A percentile compares a stretch with the other conserved stretches of the same genome.
Evolutionary conservation across 441 rosid species (phyloP).

Genomic region (Erodium moschatum): DNA sequence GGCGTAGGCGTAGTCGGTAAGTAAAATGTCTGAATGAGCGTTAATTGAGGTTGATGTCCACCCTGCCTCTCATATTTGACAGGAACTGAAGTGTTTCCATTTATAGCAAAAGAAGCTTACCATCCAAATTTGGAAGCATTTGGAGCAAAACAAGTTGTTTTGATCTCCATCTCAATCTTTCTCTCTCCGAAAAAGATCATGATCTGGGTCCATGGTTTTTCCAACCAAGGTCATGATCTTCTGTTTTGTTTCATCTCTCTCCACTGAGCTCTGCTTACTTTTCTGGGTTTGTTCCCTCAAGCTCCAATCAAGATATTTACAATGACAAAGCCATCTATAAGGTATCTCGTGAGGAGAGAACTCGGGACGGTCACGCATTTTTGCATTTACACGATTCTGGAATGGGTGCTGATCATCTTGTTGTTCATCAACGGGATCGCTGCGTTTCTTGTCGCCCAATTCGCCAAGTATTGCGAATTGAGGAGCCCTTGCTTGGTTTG

Average conservation of each 20-base stretch:
- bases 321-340: constrained; percentile 43
- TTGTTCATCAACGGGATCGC: constrained; percentile 73
- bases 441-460: constrained; percentile 55
- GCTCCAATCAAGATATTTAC: too few relatives aligned
- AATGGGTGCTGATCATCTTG: constrained; percentile 62
- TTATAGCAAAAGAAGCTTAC: background rate
- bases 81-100: background rate
- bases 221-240: too few relatives aligned
- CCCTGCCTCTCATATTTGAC: background rate
- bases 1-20: too few relatives aligned
- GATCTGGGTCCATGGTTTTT: too few relatives aligned
- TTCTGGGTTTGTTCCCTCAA: too few relatives aligned
- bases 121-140: background rate
- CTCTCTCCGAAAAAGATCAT: too few relatives aligned
- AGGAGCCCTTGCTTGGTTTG: constrained; percentile 78
- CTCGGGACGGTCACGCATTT: constrained; percentile 54
- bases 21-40: background rate
- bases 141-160: too few relatives aligned
- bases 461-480: constrained; percentile 65
- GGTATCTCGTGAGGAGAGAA: constrained; percentile 58
- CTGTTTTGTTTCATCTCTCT: too few relatives aligned
- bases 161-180: background rate
- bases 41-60: background rate
- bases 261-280: too few relatives aligned
- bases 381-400: constrained; percentile 61